Base-by-base conservation (phyloP, 1,284 basidiomycete genomes). In the Microbotryum saponariae region DNA sequence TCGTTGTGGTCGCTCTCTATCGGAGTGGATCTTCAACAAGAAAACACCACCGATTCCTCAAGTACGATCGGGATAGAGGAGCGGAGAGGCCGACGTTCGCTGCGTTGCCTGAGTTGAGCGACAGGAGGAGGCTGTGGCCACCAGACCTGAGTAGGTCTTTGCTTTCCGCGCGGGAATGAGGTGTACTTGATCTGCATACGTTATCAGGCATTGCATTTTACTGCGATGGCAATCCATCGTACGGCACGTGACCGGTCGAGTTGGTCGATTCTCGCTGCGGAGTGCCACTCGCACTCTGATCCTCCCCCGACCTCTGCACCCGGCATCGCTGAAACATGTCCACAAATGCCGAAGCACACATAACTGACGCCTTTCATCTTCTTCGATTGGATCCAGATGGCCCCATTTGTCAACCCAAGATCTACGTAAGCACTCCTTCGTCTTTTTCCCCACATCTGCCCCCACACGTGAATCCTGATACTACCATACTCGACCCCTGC, bases 101-200 rank as follows among this genome's bases (percentile, higher is more conserved):
- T 27, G 29, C 57, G 51, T 58, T 65, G 20, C 23, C n/a, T 1
- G 58, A 59, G 42, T 52, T 65, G 12, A 14, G 25, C 1, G 58
- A 65, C 18, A 55, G 64, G 12, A 52, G 21, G 12, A 56, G 64
- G 48, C 55, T 62, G 47, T 65, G 64, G 64, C 64, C 64, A 1
- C 64, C 64, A 23, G 51, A 62, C n/a, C 31, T 60, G 10, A 27
- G 64, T 65, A 20, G 51, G 60, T 56, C 25, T 21, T 21, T 7
- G 25, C 42, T 1, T 29, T 53, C 0, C 25, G 37, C 3, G 37
- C 37, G 14, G 12, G 14, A 16, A 42, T 18, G 37, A 37, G 37
- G 27, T 27, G 27, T 27, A 31, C 31, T 31, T 42, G 37, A 42
- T 42, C 12, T 42, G 9, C 14, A 12, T 10, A 3, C 25, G 12